These are phyloP conservation scores for Iberis pinnata DNA, from an alignment of 345 rosid species.

Conservation along the genomic window DNA sequence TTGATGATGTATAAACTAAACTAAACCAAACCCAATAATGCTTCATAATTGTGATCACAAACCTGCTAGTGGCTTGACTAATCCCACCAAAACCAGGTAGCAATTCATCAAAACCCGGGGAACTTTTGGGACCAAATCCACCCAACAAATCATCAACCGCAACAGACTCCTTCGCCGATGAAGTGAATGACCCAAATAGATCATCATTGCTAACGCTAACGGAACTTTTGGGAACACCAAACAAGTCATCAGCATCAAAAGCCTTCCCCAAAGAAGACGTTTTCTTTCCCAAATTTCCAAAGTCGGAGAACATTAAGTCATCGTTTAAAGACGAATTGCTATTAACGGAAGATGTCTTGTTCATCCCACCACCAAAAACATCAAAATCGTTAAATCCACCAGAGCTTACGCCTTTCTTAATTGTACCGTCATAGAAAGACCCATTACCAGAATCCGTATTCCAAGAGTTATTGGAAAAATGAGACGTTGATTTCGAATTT, in stretches of 20 bases:
- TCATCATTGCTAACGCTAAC: constrained; percentile 28
- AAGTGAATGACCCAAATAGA: constrained; percentile 42
- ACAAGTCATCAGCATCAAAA: constrained; percentile 40
- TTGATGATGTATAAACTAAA: not conserved
- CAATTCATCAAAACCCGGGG: constrained; percentile 60
- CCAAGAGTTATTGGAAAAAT: constrained; percentile 30
- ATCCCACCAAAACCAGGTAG: constrained; percentile 68
- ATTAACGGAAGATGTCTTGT: constrained; percentile 19
- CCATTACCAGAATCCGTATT: too few species aligned
- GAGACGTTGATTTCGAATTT: constrained; percentile 3
- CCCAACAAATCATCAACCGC: constrained; percentile 55
- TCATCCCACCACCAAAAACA: constrained; percentile 43
- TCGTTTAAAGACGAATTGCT: constrained; percentile 41
- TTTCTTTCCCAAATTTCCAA: constrained; percentile 29
- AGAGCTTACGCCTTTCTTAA: constrained; percentile 24
- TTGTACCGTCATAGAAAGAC: constrained; percentile 25
- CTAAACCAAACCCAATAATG: not conserved
- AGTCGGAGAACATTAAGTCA: constrained; percentile 48
- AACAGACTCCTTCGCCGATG: constrained; percentile 35
- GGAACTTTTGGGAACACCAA: constrained; percentile 43
- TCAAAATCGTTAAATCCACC: constrained; percentile 41
- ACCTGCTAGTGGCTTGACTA: constrained; percentile 40
- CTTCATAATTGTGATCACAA: not conserved
- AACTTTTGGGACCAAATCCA: constrained; percentile 28
- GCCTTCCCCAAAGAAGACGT: constrained; percentile 20